A percentile compares a stretch with the other conserved stretches of the same genome.
Evolutionary conservation across 2,329 filamentous ascomycete species (phyloP).

Genomic region (Coleophoma eucalyptorum): DNA sequence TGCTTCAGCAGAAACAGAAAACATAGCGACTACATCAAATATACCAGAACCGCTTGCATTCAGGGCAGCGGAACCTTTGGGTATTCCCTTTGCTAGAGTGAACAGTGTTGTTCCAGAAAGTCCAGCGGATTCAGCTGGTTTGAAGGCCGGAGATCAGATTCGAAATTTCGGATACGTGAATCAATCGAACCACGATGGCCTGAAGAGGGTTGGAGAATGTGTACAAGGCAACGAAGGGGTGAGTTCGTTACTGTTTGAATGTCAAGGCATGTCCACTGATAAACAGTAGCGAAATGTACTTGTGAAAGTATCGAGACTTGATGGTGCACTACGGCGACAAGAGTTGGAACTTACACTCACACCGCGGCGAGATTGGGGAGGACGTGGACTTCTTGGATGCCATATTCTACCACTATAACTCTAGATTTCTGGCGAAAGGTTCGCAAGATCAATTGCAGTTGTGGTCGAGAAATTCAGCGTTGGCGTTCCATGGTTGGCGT

Average conservation of each 20-base stretch:
- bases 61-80: constrained; percentile 31
- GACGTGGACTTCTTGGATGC: constrained; percentile 83
- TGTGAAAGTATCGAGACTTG: constrained; percentile 58
- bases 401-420: constrained; percentile 78
- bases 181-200: constrained; percentile 77
- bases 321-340: constrained; percentile 27
- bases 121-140: constrained; percentile 77
- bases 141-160: constrained; percentile 77
- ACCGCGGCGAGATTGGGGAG: constrained; percentile 82
- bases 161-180: constrained; percentile 83
- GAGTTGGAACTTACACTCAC: constrained; percentile 70
- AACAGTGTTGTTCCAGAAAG: constrained; percentile 76
- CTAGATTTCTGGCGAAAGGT: not conserved
- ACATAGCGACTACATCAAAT: constrained; percentile 19
- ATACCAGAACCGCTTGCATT: constrained; percentile 30
- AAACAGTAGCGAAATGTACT: constrained; percentile 58
- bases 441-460: too few relatives aligned
- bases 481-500: constrained; percentile 16
- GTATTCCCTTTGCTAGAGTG: constrained; percentile 80
- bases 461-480: not conserved
- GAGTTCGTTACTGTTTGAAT: constrained; percentile 31
- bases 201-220: constrained; percentile 82
- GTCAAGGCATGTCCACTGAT: constrained; percentile 7
- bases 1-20: constrained; percentile 20
- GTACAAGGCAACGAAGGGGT: constrained; percentile 89